Percentiles rank a stretch among this genome's conserved stretches.
Conservation (phyloP, 2,329 filamentous ascomycete species). For the Bipolaris oryzae region DNA sequence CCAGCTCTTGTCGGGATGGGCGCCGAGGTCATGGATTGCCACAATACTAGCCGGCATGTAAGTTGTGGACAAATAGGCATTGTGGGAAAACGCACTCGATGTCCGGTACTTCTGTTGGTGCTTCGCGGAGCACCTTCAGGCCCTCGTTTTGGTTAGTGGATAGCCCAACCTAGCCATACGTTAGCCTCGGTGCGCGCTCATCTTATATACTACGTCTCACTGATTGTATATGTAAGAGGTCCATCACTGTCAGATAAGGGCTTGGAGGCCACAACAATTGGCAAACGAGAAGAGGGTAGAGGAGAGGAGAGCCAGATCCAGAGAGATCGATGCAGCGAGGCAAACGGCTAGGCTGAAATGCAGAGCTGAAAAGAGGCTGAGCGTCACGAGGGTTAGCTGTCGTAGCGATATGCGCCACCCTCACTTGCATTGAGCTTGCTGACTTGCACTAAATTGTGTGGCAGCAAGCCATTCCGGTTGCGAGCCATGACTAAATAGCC, state of each 20-base stretch:
- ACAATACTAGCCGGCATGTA: conserved; percentile 28
- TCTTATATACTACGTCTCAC: too few species aligned
- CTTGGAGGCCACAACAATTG: not conserved
- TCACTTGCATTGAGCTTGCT: too few species aligned
- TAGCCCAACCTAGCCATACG: conserved; percentile 17
- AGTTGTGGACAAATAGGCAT: not conserved
- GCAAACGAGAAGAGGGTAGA: not conserved
- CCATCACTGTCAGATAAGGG: not conserved
- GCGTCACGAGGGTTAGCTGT: too few species aligned
- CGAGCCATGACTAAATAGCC: too few species aligned
- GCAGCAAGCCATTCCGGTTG: too few species aligned
- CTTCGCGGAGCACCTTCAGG: conserved; percentile 28
- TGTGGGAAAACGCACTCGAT: conserved; percentile 23
- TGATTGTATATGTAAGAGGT: too few species aligned
- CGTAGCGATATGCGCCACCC: too few species aligned
- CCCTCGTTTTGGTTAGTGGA: conserved; percentile 30
- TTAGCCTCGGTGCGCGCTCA: conserved; percentile 9
- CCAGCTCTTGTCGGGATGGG: conserved; percentile 38
- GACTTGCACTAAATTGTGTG: too few species aligned
- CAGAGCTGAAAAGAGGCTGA: conserved; percentile 2
- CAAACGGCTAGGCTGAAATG: not conserved
- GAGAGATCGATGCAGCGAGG: not conserved
- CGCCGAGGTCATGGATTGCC: conserved; percentile 36
- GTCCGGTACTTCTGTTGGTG: conserved; percentile 5
- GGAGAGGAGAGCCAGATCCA: not conserved